Conservation (phyloP, 768 basidiomycete species). For the Suillus decipiens region DNA sequence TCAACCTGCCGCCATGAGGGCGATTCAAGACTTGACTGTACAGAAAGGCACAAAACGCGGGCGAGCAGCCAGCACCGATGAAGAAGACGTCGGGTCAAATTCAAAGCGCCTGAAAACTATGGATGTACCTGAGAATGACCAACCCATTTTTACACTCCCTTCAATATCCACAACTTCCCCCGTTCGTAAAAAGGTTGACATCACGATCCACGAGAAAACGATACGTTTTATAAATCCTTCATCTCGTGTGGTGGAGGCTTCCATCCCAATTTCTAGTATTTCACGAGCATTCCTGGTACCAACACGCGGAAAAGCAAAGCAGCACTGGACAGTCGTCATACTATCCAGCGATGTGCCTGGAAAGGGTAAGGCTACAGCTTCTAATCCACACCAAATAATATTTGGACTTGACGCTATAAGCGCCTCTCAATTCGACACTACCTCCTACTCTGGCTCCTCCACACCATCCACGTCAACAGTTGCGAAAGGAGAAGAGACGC, state of each 20-base stretch:
- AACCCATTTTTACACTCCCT: constrained; percentile 59
- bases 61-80: constrained; percentile 20
- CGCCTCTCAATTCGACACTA: constrained; percentile 46
- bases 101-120: constrained; percentile 25
- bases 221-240: constrained; percentile 55
- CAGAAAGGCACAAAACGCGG: constrained; percentile 23
- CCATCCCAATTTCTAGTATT: constrained; percentile 50
- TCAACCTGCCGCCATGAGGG: constrained; percentile 25
- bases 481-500: constrained; percentile 55
- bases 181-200: constrained; percentile 73
- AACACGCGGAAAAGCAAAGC: constrained; percentile 69
- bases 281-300: constrained; percentile 71
- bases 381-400: constrained; percentile 56
- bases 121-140: constrained; percentile 34
- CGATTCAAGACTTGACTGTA: constrained; percentile 19
- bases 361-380: constrained; percentile 39
- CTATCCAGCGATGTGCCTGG: constrained; percentile 57
- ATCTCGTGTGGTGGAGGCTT: constrained; percentile 50
- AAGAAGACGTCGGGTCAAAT: constrained; percentile 8
- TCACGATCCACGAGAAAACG: constrained; percentile 52
- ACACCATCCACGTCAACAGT: constrained; percentile 31
- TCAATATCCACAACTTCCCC: constrained; percentile 71
- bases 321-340: constrained; percentile 73
- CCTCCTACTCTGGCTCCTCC: constrained; percentile 32
- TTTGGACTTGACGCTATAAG: constrained; percentile 69